These are phyloP conservation scores for Penicillium glabrum DNA, from an alignment of 2,329 filamentous ascomycete genomes.

Conservation along the genomic window DNA sequence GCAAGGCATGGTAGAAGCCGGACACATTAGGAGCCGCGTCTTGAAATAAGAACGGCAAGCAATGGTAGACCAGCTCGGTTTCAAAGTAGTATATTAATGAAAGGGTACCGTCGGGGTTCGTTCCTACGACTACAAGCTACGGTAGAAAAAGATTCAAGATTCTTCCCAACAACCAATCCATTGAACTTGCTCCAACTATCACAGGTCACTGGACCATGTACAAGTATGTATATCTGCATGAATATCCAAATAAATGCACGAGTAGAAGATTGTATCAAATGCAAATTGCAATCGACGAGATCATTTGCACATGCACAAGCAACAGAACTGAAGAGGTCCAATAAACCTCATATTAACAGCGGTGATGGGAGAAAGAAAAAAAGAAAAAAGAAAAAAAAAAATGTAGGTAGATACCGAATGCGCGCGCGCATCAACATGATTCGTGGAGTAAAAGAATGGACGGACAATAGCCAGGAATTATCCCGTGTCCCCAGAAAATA, in stretches of 20 bases:
- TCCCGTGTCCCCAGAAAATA: neutral
- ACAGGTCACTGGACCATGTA: neutral
- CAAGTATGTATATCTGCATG: neutral
- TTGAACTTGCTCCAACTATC: neutral
- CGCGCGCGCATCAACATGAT: neutral
- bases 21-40: no score
- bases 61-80: no score
- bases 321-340: neutral
- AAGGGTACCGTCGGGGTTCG: no score
- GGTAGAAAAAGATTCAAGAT: neutral
- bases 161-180: neutral
- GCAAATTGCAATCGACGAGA: neutral
- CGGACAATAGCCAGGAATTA: constrained; percentile 9
- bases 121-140: neutral
- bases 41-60: no score
- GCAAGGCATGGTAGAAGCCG: neutral
- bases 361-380: constrained; percentile 1
- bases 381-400: neutral
- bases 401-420: neutral
- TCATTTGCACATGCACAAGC: neutral
- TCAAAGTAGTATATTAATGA: no score
- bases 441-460: constrained; percentile 15
- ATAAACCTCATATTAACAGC: constrained; percentile 1
- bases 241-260: neutral
- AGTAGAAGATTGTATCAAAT: neutral